Percentiles rank a stretch among this genome's conserved stretches.
Conservation (phyloP, 495 filamentous ascomycete species). For the Astrothelium macrocarpum region DNA sequence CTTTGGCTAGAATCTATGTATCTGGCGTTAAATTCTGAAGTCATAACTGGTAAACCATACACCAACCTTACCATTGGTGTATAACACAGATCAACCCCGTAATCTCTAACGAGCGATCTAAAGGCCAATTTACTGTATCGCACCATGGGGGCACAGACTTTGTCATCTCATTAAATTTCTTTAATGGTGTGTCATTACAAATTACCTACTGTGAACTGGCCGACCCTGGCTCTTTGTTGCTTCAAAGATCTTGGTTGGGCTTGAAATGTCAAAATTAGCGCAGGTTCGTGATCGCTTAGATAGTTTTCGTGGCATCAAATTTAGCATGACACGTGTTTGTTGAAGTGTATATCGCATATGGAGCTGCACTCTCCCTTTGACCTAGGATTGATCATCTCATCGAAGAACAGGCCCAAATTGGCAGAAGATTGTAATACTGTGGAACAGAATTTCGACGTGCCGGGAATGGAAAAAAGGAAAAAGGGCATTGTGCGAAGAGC, state of each 20-base stretch:
- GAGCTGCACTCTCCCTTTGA: too few species aligned
- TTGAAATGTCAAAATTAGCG: neutral
- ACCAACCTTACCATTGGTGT: conserved; percentile 50
- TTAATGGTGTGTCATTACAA: neutral
- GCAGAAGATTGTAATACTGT: too few species aligned
- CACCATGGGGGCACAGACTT: conserved; percentile 58
- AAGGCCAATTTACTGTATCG: conserved; percentile 50
- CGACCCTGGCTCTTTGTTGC: conserved; percentile 41
- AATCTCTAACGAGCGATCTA: conserved; percentile 48
- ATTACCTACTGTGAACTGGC: conserved; percentile 37
- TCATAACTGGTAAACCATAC: neutral
- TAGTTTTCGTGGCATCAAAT: too few species aligned
- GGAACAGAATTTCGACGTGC: too few species aligned
- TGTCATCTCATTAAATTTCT: neutral
- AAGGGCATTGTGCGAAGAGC: too few species aligned
- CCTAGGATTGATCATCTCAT: too few species aligned
- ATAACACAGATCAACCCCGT: conserved; percentile 54
- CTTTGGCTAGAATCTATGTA: conserved; percentile 51
- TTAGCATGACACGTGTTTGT: too few species aligned
- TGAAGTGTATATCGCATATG: too few species aligned
- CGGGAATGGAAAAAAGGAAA: too few species aligned
- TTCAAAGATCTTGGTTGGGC: conserved; percentile 43
- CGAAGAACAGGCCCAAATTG: too few species aligned
- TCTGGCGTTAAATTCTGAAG: neutral
- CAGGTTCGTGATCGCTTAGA: neutral